Base-by-base conservation (phyloP, 352 stramenopile species). In the Pythium rhizo-oryzae region DNA sequence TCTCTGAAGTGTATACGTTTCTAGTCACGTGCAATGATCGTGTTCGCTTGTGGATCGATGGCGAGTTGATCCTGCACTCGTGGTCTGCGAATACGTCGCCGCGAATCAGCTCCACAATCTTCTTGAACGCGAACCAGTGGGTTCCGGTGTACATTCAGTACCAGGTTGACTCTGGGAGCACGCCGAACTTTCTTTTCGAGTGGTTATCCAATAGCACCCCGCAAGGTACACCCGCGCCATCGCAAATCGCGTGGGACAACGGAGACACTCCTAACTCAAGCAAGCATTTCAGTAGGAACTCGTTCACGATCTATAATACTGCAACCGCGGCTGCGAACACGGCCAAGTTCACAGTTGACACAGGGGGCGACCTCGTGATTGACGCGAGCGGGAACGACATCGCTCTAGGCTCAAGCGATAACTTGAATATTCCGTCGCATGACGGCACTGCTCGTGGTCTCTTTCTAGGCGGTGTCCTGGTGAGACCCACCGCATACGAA, bases 1-100 rank as follows among this genome's bases (percentile, higher is more conserved):
- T n/a, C n/a, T n/a, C n/a, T n/a, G n/a, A n/a, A n/a, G n/a, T n/a
- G n/a, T n/a, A n/a, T n/a, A n/a, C n/a, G n/a, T n/a, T n/a, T n/a
- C n/a, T n/a, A n/a, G n/a, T n/a, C n/a, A n/a, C n/a, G n/a, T 57
- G 51, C 21, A 57, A 57, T 57, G 51, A 57, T 57, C 0, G 51
- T 13, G 51, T 57, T 15, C 51, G 51, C 8, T n/a, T 57, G 1
- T 57, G 51, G 51, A n/a, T 57, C 28, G 19, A 57, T 57, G 51
- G 51, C 13, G 51, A 57, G 12, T 18, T 57, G 51, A 37, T 57
- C 0, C 51, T 57, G 11, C 51, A 57, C 19, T 57, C 51, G 24
- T 57, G 51, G 51, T 30, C 12, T n/a, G n/a, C 11, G 24, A 37
- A 33, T 41, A 7, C 8, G 24, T 41, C 12, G 23, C 8, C 51